Evolutionary conservation across 2,329 filamentous ascomycete species (phyloP), one percentile per base, ranked within the genome.

Genomic region (Purpureocillium lavendulum): DNA sequence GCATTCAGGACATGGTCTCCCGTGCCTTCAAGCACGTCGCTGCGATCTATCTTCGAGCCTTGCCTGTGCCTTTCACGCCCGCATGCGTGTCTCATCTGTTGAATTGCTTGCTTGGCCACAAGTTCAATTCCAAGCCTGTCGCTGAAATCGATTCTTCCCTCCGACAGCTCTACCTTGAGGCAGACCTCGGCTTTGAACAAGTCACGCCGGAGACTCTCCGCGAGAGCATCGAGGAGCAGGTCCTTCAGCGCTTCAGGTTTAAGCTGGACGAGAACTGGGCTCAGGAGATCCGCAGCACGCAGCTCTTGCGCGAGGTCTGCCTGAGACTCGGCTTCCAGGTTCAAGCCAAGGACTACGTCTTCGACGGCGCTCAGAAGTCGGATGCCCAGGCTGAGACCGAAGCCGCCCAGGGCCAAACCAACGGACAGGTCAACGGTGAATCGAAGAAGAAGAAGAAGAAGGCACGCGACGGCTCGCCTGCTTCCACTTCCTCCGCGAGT

Each of bases 11-110:
- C 62, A 97, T 97, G 84, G 76, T 97, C 48, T 76, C 86, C n/a
- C 81, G 92, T 67, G 81, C 85, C 5, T 96, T 97, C 75, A 98
- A 98, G 75, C 90, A 98, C 63, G 71, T 92, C 46, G 76, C 84
- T 41, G 82, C 87, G 59, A 75, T 75, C 51, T 85, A 94, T 59
- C 71, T 98, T 45, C 82, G 84, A 47, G 78, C 84, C 46, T 65
- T 96, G 15, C 87, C 92, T 16, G 73, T 84, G 46, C 80, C 86
- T 12, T 82, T 97, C 46, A 80, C 83, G n/a, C 75, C 86, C 36
- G 71, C 85, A 43, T 90, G 85, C 58, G 67, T 90, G 44, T 73
- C 89, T 7, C 92, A 98, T 58, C 71, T 98, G 37, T 73, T 98
- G 49, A 98, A 98, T 70, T 98, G 92, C 62, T 71, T 98, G 31